phyloP scores from a whole-genome alignment of 139 green algal genomes.

The Pseudopediastrum boryanum region DNA sequence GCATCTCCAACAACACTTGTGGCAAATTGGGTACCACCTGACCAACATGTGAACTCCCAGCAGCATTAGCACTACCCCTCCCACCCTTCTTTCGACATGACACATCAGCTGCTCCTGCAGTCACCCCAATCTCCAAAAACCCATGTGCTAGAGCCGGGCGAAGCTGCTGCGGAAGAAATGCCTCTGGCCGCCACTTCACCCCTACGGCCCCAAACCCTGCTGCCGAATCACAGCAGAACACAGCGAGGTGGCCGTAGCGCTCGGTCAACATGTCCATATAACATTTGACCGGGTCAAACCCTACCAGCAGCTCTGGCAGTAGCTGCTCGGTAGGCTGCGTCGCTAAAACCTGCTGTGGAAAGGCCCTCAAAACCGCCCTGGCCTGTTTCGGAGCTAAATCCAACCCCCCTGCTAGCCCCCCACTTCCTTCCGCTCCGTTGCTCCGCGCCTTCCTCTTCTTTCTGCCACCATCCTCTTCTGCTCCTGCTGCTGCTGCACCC shows the following conservation, averaged over 20 bases:
- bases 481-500: background rate
- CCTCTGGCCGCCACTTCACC: slow-evolving; percentile 62
- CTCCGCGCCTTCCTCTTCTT: background rate
- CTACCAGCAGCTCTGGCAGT: slow-evolving; percentile 75
- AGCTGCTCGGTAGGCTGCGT: slow-evolving; percentile 45
- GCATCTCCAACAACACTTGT: no score
- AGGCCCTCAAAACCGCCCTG: slow-evolving; percentile 46
- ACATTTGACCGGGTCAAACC: slow-evolving; percentile 71
- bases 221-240: slow-evolving; percentile 60
- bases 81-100: no score
- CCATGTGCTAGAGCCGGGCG: slow-evolving; percentile 44
- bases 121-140: slow-evolving; percentile 16
- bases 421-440: background rate
- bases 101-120: background rate
- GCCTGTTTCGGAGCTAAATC: slow-evolving; percentile 40
- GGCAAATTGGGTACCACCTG: no score
- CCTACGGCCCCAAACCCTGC: slow-evolving; percentile 58
- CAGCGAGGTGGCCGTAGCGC: slow-evolving; percentile 59
- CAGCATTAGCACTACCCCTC: no score
- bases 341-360: slow-evolving; percentile 55
- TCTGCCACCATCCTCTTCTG: background rate
- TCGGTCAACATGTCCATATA: slow-evolving; percentile 51
- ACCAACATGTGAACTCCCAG: no score
- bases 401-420: background rate
- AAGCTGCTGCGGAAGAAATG: slow-evolving; percentile 49